phyloP scores from a whole-genome alignment of 805 yeast species.

The Priceomyces castillae region DNA sequence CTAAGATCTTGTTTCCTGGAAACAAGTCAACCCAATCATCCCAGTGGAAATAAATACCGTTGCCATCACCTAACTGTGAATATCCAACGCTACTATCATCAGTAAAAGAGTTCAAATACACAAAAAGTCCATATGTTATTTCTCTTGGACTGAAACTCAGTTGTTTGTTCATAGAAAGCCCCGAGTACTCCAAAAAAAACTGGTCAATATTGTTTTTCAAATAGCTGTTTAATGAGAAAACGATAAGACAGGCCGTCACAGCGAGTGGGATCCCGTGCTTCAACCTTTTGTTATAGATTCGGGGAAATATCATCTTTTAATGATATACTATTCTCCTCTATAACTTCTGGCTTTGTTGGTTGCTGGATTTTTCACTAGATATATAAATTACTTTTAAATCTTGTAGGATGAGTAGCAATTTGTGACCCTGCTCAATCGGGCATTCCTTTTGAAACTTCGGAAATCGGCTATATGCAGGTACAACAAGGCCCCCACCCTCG shows the following conservation, averaged over 20 bases:
- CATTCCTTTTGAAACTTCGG: background rate
- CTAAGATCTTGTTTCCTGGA: conserved; percentile 21
- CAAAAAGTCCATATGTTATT: conserved; percentile 9
- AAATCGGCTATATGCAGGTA: too few species aligned
- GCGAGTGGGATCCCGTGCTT: conserved; percentile 13
- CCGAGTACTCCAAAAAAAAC: conserved; percentile 17
- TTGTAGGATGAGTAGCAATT: conserved; percentile 1
- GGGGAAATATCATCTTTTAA: conserved; percentile 12
- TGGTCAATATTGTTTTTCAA: conserved; percentile 20
- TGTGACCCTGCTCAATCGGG: conserved; percentile 4
- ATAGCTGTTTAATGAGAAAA: conserved; percentile 11
- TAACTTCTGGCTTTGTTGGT: background rate
- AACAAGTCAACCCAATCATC: conserved; percentile 37
- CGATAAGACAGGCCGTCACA: conserved; percentile 8
- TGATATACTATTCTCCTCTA: background rate
- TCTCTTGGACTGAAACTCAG: conserved; percentile 27
- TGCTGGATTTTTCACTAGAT: background rate
- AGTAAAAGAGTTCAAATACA: conserved; percentile 8
- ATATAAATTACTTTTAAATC: background rate
- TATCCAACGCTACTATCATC: conserved; percentile 1
- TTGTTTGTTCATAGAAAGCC: conserved; percentile 21
- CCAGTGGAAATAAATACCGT: conserved; percentile 35
- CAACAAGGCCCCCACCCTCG: too few species aligned
- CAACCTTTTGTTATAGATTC: conserved; percentile 18
- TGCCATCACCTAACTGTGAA: conserved; percentile 6